Base-by-base conservation (phyloP, 768 basidiomycete species). In the Boletus sp. region DNA sequence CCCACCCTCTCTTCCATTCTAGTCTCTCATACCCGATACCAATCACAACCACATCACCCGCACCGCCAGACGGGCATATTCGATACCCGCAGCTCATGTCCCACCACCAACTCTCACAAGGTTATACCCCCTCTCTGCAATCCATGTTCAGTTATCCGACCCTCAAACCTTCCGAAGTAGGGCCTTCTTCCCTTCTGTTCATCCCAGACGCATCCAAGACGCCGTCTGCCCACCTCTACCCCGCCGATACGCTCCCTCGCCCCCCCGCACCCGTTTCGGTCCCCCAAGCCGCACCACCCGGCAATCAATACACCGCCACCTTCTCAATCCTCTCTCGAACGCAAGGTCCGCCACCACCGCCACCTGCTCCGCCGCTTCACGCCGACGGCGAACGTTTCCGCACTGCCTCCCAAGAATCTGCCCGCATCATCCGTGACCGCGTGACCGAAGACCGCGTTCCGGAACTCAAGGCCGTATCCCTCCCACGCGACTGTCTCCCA, bases 21-120 rank as follows among this genome's bases (percentile, higher is more conserved):
- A 73, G 76, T 3, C 63, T 59, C 36, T 58, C 70, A 55, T 81
- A 83, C 63, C 82, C 81, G 17, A 73, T 80, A 30, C 86, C 87
- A 36, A 75, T 87, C 47, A 90, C 88, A 1, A 90, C 89, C 10
- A 86, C 89, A 32, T 83, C 86, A 5, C 77, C 83, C n/a, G 81
- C 85, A 15, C 76, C 78, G 6, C 76, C 78, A 36, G 72, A 77
- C 17, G 73, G 75, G 15, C 66, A 75, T 18, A 72, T 86, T 52
- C 78, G 78, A 35, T 89, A 89, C 63, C 89, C 89, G 1, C 76
- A 82, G 15, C 80, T 92, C 35, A 92, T 92, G 90, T 84, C 86
- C 1, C 81, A 82, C 54, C 91, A 92, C 56, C 90, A 92, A 70
- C 80, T 83, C 54, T 78, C 74, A 50, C 90, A 92, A 65, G 90